phyloP scores from a whole-genome alignment of 1,139 yeast species.

The Saccharomyces hybrid region DNA sequence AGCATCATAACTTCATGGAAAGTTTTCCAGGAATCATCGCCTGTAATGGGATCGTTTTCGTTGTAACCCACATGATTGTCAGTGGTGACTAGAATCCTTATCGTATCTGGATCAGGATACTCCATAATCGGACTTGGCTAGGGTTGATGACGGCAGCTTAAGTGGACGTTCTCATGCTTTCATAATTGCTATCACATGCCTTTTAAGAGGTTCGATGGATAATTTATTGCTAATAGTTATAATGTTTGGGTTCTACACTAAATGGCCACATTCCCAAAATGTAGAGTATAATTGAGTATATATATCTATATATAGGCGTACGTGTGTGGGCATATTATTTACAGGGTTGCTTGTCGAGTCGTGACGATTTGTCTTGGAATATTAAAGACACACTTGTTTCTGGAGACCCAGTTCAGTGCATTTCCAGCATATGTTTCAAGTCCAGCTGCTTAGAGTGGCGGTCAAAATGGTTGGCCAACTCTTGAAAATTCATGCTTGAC shows the following conservation, averaged over 20 bases:
- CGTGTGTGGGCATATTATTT: neutral
- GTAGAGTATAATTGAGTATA: neutral
- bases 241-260: neutral
- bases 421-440: slow-evolving; percentile 55
- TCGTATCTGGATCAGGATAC: slow-evolving; percentile 44
- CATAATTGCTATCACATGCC: neutral
- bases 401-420: neutral
- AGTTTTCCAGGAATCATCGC: slow-evolving; percentile 83
- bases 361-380: neutral
- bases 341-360: neutral
- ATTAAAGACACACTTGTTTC: neutral
- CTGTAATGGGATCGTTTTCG: slow-evolving; percentile 83
- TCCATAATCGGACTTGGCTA: slow-evolving; percentile 13
- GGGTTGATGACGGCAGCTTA: neutral
- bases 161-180: neutral
- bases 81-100: slow-evolving; percentile 75
- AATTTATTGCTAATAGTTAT: neutral
- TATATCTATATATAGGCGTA: neutral
- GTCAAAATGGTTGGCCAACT: slow-evolving; percentile 51
- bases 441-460: slow-evolving; percentile 64
- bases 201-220: neutral
- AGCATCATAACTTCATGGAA: slow-evolving; percentile 69
- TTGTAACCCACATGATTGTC: slow-evolving; percentile 95
- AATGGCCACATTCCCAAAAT: neutral
- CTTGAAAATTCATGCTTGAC: slow-evolving; percentile 42